Percentiles rank a stretch among this genome's conserved stretches.
Conservation (phyloP, 306 rosid genomes). For the Malus orientalis region DNA sequence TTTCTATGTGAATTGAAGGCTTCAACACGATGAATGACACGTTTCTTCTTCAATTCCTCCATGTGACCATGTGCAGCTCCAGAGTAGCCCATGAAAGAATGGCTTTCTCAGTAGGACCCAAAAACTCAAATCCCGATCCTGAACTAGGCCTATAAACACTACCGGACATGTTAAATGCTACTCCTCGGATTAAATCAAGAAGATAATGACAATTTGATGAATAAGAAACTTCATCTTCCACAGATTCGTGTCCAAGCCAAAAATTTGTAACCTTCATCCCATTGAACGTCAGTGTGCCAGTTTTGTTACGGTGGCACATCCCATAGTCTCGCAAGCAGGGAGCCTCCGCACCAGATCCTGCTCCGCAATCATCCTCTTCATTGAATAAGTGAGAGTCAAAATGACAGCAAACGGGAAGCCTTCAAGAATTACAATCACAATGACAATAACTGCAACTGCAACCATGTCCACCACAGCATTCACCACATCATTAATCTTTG, state of each 20-base stretch:
- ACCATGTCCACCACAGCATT: conserved; percentile 15
- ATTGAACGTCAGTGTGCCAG: conserved; percentile 32
- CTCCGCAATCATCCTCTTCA: conserved; percentile 43
- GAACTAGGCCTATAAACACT: conserved; percentile 20
- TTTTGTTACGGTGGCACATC: conserved; percentile 35
- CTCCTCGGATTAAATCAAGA: conserved; percentile 13
- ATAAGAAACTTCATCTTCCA: background rate
- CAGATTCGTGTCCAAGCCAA: conserved; percentile 19
- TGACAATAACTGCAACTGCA: conserved; percentile 23
- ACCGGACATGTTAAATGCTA: conserved; percentile 34
- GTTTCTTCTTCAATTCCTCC: background rate
- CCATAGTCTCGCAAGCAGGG: conserved; percentile 39
- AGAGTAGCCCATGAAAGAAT: conserved; percentile 41
- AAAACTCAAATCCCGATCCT: conserved; percentile 15
- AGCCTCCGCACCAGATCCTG: conserved; percentile 36
- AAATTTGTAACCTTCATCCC: conserved; percentile 38
- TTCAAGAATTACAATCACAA: conserved; percentile 40
- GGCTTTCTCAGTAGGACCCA: conserved; percentile 41
- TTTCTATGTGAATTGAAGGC: conserved; percentile 40
- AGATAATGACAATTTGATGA: background rate
- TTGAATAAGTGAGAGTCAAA: conserved; percentile 35
- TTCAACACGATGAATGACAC: conserved; percentile 19
- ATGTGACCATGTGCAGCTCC: conserved; percentile 25
- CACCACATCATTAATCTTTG: conserved; percentile 6
- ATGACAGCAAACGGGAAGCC: conserved; percentile 29